Conservation (phyloP, 192 early-diverging fungal genomes). For the Linnemannia zychae region DNA sequence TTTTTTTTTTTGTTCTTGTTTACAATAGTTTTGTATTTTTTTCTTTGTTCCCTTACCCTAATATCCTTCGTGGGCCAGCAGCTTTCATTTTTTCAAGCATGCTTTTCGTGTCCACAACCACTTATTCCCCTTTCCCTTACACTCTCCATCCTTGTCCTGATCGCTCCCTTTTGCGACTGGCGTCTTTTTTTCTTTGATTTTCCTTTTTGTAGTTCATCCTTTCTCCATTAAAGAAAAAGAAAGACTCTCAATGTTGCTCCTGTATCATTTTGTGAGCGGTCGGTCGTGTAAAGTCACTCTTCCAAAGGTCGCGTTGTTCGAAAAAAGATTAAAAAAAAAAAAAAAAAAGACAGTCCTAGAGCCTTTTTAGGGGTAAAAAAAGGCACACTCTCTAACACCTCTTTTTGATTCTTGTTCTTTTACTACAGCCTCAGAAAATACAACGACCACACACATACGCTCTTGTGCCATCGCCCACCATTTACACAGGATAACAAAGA, state of each 20-base stretch:
- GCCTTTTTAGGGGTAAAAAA: neutral
- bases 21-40: constrained; percentile 5
- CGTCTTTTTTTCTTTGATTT: neutral
- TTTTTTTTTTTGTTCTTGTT: constrained; percentile 7
- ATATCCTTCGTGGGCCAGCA: neutral
- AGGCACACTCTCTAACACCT: neutral
- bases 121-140: neutral
- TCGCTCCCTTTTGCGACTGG: neutral
- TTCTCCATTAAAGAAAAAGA: neutral
- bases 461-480: neutral
- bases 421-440: neutral
- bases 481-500: neutral
- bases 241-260: neutral
- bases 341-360: neutral
- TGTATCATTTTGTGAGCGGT: no score
- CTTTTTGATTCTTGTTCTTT: neutral
- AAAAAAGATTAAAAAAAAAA: no score
- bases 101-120: neutral
- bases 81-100: neutral
- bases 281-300: no score
- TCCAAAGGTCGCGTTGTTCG: neutral
- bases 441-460: neutral
- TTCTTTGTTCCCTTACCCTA: constrained; percentile 6
- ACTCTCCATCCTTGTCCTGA: neutral
- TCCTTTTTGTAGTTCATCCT: neutral